Base-by-base conservation (phyloP, 2,329 filamentous ascomycete genomes). In the Phyllosticta citribraziliensis region DNA sequence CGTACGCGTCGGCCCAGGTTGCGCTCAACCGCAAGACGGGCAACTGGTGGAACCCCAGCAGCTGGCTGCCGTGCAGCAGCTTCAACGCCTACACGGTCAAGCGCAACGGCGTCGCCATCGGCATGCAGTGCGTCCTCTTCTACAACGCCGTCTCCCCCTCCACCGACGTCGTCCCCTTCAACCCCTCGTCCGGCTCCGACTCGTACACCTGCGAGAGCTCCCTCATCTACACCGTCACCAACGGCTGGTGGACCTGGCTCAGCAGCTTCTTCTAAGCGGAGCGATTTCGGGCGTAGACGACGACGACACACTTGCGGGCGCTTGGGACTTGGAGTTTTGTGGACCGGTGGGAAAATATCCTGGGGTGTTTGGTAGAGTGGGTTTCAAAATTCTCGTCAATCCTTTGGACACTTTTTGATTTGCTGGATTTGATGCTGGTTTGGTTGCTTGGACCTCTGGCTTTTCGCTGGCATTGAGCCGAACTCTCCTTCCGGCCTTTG, bases 71-170 rank as follows among this genome's bases (percentile, higher is more conserved):
- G 11, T 74, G 70, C 67, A 66, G 67, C 40, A 73, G 70, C 64
- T 69, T 69, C 65, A 71, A 73, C 60, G 70, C 70, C 2, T 72
- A 73, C 62, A 56, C 72, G 12, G 62, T 72, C n/a, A 63, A 67
- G 40, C 67, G 68, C 56, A 66, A 70, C 56, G 62, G 62, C 1
- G 62, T 63, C 33, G 57, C 63, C 24, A 60, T 63, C 56, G 35
- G 65, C 6, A 69, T 73, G 61, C 69, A 69, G 64, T 72, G 70
- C 62, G 58, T 66, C 50, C 57, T 67, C 10, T 60, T 55, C 58
- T 55, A 60, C 47, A 47, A 35, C n/a, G 53, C 47, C 9, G 40
- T 60, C 40, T 24, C 19, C n/a, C 17, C 35, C 33, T 33, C 20
- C 53, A 55, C 35, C 6, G 52, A 47, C 33, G 19, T n/a, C 54